phyloP scores from a whole-genome alignment of 805 yeast species.

The Kluyveromyces dobzhanskii region DNA sequence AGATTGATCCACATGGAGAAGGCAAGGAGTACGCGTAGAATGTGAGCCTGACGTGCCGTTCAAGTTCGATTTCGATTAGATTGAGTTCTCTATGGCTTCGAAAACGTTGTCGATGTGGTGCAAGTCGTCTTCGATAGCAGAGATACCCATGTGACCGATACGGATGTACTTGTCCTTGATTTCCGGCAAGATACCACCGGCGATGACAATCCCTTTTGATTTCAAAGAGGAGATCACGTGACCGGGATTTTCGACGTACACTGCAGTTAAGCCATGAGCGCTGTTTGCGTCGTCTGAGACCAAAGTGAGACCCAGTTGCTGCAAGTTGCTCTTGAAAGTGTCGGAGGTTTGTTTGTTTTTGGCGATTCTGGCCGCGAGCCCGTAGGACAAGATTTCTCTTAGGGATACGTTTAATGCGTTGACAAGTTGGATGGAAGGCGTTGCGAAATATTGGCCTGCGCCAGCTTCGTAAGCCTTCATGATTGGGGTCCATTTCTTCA shows the following conservation, averaged over 20 bases:
- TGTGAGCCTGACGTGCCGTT: no score
- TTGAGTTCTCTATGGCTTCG: slow-evolving; percentile 33
- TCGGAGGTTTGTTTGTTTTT: slow-evolving; percentile 56
- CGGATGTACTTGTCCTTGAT: slow-evolving; percentile 79
- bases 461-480: slow-evolving; percentile 81
- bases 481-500: slow-evolving; percentile 82
- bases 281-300: slow-evolving; percentile 42
- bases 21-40: no score
- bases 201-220: slow-evolving; percentile 63
- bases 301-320: slow-evolving; percentile 54
- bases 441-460: slow-evolving; percentile 75
- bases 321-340: slow-evolving; percentile 52
- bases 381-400: slow-evolving; percentile 53
- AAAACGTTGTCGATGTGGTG: slow-evolving; percentile 47
- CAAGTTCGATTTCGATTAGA: no score
- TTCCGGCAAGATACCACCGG: slow-evolving; percentile 84
- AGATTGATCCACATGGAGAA: no score
- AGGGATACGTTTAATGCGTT: slow-evolving; percentile 75
- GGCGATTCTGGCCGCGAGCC: slow-evolving; percentile 52
- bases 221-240: slow-evolving; percentile 50
- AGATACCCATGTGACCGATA: slow-evolving; percentile 93
- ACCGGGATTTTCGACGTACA: slow-evolving; percentile 64
- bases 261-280: slow-evolving; percentile 86
- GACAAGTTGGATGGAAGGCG: slow-evolving; percentile 86
- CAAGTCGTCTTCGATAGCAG: slow-evolving; percentile 49